Conservation (phyloP, 2,329 filamentous ascomycete genomes). For the Gaeumannomyces sp. region DNA sequence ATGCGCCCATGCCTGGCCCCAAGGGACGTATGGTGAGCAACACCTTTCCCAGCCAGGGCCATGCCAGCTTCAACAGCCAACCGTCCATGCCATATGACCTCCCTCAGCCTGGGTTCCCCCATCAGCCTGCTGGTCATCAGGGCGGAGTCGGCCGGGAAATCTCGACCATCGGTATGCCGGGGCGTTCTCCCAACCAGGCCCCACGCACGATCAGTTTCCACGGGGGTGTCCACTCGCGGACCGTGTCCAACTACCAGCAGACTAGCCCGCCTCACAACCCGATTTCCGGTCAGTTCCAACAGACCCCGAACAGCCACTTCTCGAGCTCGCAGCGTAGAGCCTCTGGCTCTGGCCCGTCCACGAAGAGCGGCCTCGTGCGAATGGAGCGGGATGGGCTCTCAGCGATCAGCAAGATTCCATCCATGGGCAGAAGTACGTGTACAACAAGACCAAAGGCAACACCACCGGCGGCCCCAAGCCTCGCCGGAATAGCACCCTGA, state of each 20-base stretch:
- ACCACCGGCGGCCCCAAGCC: not conserved
- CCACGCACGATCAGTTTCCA: not conserved
- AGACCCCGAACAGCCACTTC: not conserved
- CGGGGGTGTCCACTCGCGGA: not conserved
- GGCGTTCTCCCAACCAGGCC: not conserved
- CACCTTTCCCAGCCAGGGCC: not conserved
- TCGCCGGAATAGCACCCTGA: conserved; percentile 5
- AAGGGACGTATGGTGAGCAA: not conserved
- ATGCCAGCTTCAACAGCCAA: not conserved
- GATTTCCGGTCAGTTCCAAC: too few species aligned
- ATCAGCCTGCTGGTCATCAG: not conserved
- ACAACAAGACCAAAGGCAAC: not conserved
- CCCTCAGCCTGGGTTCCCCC: not conserved
- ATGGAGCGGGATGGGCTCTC: conserved; percentile 5
- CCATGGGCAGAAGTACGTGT: not conserved
- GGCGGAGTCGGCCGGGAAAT: not conserved
- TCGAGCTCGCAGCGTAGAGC: not conserved
- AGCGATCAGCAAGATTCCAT: conserved; percentile 4
- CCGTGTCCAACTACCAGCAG: not conserved
- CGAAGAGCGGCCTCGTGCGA: not conserved
- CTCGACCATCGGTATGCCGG: not conserved
- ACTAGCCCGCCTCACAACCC: not conserved
- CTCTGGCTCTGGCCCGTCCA: not conserved
- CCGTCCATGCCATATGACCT: not conserved
- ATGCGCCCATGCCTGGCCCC: not conserved